A percentile compares a stretch with the other conserved stretches of the same genome.
These are phyloP conservation scores for Ricinus communis DNA, from an alignment of 345 rosid genomes.

Conservation along the genomic window DNA sequence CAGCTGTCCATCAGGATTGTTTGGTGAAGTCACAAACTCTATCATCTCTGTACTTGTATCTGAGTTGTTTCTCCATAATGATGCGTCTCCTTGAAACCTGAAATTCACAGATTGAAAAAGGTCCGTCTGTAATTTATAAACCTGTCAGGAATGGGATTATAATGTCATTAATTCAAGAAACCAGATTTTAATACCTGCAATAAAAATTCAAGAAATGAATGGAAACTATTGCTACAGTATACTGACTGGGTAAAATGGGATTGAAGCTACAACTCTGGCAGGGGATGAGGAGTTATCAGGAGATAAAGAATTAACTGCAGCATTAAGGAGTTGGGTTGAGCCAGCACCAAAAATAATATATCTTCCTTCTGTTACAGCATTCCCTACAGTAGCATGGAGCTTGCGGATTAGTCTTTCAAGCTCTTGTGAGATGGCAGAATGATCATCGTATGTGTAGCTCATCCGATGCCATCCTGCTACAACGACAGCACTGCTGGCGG, in stretches of 20 bases:
- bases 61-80: constrained; percentile 33
- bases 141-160: constrained; percentile 21
- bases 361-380: constrained; percentile 50
- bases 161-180: no score
- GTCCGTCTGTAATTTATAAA: constrained; percentile 44
- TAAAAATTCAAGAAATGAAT: neutral
- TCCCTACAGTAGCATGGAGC: constrained; percentile 52
- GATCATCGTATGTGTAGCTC: constrained; percentile 38
- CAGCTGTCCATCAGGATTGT: constrained; percentile 70
- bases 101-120: constrained; percentile 36
- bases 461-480: constrained; percentile 64
- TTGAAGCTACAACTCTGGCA: constrained; percentile 45
- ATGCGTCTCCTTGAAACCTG: constrained; percentile 55
- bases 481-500: constrained; percentile 43
- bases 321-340: constrained; percentile 62
- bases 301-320: constrained; percentile 62
- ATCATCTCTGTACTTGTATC: constrained; percentile 30
- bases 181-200: no score
- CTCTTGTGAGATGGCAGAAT: constrained; percentile 25
- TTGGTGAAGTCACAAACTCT: constrained; percentile 76
- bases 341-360: constrained; percentile 61
- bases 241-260: constrained; percentile 58
- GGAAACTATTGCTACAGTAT: neutral
- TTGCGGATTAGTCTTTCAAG: constrained; percentile 50
- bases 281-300: constrained; percentile 41